Percentiles rank a stretch among this genome's conserved stretches.
phyloP scores from a whole-genome alignment of 768 basidiomycete genomes.

The Serpula lacrymans region DNA sequence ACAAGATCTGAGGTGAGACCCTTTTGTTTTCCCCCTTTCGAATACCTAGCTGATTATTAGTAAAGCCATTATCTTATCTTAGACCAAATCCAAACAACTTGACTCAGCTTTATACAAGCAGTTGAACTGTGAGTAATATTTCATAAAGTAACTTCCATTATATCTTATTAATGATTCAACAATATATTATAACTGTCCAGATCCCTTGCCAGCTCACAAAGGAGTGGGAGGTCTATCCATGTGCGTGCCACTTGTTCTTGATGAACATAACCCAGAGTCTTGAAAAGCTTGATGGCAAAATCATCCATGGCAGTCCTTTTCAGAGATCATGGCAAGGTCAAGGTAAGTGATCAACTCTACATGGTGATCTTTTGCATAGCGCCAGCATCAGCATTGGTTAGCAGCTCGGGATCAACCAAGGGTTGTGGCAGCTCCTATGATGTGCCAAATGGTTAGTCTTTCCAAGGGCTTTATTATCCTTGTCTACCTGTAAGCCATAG shows the following conservation, averaged over 20 bases:
- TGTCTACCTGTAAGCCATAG: constrained; percentile 11
- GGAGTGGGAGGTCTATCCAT: constrained; percentile 8
- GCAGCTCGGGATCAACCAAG: constrained; percentile 21
- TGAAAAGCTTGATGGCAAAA: neutral
- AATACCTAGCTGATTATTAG: no score
- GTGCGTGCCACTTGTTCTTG: constrained; percentile 14
- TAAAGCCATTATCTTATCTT: no score
- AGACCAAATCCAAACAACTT: no score
- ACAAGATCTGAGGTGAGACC: no score
- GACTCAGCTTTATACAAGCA: no score
- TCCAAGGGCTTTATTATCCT: constrained; percentile 2
- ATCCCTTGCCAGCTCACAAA: no score
- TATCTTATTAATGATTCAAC: no score
- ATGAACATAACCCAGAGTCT: neutral
- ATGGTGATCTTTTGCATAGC: constrained; percentile 21
- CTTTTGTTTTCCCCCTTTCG: no score
- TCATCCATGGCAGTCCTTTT: neutral
- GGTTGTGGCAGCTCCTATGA: constrained; percentile 24
- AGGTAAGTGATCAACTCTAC: constrained; percentile 12
- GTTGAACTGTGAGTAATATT: no score
- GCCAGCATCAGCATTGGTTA: constrained; percentile 15
- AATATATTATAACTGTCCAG: no score
- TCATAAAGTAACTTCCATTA: no score
- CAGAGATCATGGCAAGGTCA: constrained; percentile 12
- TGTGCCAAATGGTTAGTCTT: constrained; percentile 9